Evolutionary conservation across 495 filamentous ascomycete genomes (phyloP).

Genomic region (Tuber aestivum): DNA sequence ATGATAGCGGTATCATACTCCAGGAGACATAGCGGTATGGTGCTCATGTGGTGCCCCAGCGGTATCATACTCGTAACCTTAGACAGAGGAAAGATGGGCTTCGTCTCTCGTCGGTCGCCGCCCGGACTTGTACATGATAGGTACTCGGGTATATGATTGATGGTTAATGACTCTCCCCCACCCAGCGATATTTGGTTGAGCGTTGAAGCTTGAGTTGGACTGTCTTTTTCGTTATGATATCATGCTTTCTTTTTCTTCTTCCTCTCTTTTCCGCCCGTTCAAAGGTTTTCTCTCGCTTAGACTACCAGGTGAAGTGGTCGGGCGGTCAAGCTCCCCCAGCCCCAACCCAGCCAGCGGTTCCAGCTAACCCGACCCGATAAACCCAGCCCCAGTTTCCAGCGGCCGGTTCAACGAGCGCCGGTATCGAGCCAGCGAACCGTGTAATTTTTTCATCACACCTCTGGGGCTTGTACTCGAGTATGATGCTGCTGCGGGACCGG

Average conservation of each 20-base stretch:
- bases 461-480: not conserved
- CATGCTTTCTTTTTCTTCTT: not conserved
- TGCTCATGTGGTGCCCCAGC: not conserved
- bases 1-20: too few species aligned
- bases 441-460: not conserved
- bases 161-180: too few species aligned
- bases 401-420: not conserved
- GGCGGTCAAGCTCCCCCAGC: not conserved
- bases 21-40: not conserved
- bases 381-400: constrained; percentile 1
- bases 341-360: not conserved
- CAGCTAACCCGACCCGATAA: not conserved
- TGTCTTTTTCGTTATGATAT: not conserved
- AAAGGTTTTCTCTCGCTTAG: not conserved
- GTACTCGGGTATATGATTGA: not conserved
- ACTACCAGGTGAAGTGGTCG: not conserved
- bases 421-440: not conserved
- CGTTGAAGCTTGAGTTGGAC: not conserved
- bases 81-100: not conserved
- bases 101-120: not conserved
- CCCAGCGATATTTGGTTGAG: not conserved
- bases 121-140: not conserved
- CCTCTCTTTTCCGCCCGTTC: not conserved
- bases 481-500: not conserved
- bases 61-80: not conserved